Conservation (phyloP, 306 rosid genomes). For the Carpinus viminea region DNA sequence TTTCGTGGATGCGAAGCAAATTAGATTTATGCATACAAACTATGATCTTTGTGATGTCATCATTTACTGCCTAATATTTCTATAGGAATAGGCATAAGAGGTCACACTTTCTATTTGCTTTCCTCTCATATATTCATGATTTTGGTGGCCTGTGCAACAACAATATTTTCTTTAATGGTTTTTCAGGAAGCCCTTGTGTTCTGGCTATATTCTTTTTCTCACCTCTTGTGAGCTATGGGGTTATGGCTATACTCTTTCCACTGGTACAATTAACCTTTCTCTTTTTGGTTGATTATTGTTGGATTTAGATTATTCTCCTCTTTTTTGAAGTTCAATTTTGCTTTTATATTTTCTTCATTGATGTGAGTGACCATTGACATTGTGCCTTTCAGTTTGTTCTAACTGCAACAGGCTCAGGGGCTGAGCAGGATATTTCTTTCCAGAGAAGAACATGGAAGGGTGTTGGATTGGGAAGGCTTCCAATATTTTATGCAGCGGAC, state of each 20-base stretch:
- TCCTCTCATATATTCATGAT: neutral
- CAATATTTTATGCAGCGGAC: conserved; percentile 73
- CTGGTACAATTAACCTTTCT: conserved; percentile 53
- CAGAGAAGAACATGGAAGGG: conserved; percentile 59
- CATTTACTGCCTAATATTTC: neutral
- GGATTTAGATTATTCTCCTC: neutral
- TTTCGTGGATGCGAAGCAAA: neutral
- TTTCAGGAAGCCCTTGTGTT: conserved; percentile 93
- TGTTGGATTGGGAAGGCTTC: conserved; percentile 69
- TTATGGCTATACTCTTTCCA: conserved; percentile 87
- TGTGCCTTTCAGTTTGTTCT: conserved; percentile 80
- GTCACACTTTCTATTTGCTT: neutral
- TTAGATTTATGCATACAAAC: conserved; percentile 6
- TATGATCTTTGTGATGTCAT: conserved; percentile 14
- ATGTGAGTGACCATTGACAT: neutral
- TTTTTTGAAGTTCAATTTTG: conserved; percentile 22
- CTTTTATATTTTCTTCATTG: conserved; percentile 11
- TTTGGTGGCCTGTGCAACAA: conserved; percentile 23
- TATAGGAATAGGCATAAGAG: neutral
- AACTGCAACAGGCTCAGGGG: conserved; percentile 75
- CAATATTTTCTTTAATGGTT: conserved; percentile 29
- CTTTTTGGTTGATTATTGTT: conserved; percentile 4
- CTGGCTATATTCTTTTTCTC: conserved; percentile 78
- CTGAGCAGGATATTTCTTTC: conserved; percentile 72
- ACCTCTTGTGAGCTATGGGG: conserved; percentile 84